These are phyloP conservation scores for Bothriochloa decipiens DNA, from an alignment of 176 grass and related monocot genomes.

Conservation along the genomic window DNA sequence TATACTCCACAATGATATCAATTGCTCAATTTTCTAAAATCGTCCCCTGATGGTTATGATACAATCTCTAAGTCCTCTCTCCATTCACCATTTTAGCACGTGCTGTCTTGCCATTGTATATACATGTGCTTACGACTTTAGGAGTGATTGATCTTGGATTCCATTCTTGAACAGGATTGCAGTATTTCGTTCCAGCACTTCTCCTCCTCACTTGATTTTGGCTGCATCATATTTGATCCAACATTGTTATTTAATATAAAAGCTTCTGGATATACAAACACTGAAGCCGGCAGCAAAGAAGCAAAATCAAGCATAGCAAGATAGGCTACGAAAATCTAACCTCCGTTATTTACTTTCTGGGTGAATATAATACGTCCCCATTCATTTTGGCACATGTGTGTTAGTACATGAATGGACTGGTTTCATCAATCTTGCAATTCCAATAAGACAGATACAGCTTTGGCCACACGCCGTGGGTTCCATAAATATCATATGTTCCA, in stretches of 20 bases:
- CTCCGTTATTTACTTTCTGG: background rate
- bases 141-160: no score
- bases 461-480: background rate
- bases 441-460: background rate
- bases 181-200: background rate
- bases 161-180: no score
- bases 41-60: background rate
- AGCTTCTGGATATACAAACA: no score
- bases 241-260: background rate
- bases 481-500: background rate
- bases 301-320: background rate
- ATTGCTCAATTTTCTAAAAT: background rate
- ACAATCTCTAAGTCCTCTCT: background rate
- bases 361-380: background rate
- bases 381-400: background rate
- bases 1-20: background rate
- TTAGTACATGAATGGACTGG: background rate
- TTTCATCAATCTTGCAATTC: background rate
- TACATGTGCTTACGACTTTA: no score
- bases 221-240: background rate
- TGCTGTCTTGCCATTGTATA: background rate
- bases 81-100: background rate
- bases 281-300: background rate
- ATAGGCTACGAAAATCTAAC: background rate
- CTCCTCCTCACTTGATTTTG: background rate